Percentiles rank a stretch among this genome's conserved stretches.
These are phyloP conservation scores for Penicillium tannophilum DNA, from an alignment of 495 filamentous ascomycete genomes.

Conservation along the genomic window DNA sequence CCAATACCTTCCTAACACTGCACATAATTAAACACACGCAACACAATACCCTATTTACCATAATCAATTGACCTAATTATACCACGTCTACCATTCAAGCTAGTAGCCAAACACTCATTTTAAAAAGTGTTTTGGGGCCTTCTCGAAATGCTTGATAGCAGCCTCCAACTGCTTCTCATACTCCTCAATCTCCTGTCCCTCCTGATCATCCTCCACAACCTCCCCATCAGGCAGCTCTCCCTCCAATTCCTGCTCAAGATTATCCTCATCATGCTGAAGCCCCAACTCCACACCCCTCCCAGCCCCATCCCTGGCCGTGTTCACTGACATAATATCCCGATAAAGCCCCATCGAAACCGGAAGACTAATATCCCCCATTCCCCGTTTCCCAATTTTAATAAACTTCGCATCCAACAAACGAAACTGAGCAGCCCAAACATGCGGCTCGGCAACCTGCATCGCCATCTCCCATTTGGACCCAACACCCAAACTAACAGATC, in stretches of 20 bases:
- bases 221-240: conserved; percentile 6
- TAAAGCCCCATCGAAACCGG: conserved; percentile 26
- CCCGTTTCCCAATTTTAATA: conserved; percentile 19
- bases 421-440: conserved; percentile 35
- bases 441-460: conserved; percentile 29
- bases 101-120: background rate
- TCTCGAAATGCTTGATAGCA: conserved; percentile 29
- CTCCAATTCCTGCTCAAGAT: background rate
- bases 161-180: conserved; percentile 29
- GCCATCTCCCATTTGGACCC: conserved; percentile 28
- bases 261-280: background rate
- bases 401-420: conserved; percentile 26
- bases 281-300: conserved; percentile 17
- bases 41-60: background rate
- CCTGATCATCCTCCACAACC: conserved; percentile 13
- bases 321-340: conserved; percentile 29
- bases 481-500: conserved; percentile 24
- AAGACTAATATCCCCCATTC: conserved; percentile 18
- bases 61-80: background rate
- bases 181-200: conserved; percentile 20
- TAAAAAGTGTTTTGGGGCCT: conserved; percentile 22
- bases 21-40: conserved; percentile 13
- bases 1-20: conserved; percentile 10
- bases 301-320: conserved; percentile 10
- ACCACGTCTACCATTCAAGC: background rate